Conservation (phyloP, 1,139 yeast genomes). For the Yamadazyma diospyri region DNA sequence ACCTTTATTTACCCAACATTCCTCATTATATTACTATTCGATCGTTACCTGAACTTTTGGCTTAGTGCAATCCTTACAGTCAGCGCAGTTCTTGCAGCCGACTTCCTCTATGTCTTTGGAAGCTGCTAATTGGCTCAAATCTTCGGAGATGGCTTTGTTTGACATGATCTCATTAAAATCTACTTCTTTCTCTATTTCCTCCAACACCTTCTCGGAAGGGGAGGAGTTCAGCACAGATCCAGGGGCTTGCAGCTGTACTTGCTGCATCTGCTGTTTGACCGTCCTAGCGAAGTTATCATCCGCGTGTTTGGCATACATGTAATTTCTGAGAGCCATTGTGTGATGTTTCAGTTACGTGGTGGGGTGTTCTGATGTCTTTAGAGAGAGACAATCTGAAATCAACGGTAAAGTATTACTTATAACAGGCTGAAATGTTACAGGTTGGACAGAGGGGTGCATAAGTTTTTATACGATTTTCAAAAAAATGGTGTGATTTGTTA, state of each 20-base stretch:
- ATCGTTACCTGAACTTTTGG: conserved; percentile 7
- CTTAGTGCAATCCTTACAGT: conserved; percentile 6
- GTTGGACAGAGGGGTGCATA: background rate
- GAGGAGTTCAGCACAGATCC: too few species aligned
- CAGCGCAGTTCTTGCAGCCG: conserved; percentile 6
- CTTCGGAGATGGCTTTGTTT: too few species aligned
- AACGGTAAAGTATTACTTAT: too few species aligned
- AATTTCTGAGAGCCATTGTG: conserved; percentile 41
- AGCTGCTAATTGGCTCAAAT: background rate
- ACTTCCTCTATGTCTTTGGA: conserved; percentile 7
- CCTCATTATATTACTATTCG: conserved; percentile 4
- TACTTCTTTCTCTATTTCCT: too few species aligned
- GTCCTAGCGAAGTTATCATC: conserved; percentile 17
- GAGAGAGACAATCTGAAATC: too few species aligned
- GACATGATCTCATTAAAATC: too few species aligned
- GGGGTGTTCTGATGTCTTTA: too few species aligned
- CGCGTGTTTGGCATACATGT: conserved; percentile 40
- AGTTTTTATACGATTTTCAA: conserved; percentile 2
- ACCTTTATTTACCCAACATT: too few species aligned
- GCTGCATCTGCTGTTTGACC: conserved; percentile 9
- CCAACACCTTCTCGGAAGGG: too few species aligned
- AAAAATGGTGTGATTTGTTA: conserved; percentile 9
- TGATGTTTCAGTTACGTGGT: too few species aligned
- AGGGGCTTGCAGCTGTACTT: conserved; percentile 1
- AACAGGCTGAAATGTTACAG: too few species aligned